Percentiles rank a stretch among this genome's conserved stretches.
These are phyloP conservation scores for Piper betle DNA, from an alignment of 164 flowering plant genomes.

Conservation along the genomic window DNA sequence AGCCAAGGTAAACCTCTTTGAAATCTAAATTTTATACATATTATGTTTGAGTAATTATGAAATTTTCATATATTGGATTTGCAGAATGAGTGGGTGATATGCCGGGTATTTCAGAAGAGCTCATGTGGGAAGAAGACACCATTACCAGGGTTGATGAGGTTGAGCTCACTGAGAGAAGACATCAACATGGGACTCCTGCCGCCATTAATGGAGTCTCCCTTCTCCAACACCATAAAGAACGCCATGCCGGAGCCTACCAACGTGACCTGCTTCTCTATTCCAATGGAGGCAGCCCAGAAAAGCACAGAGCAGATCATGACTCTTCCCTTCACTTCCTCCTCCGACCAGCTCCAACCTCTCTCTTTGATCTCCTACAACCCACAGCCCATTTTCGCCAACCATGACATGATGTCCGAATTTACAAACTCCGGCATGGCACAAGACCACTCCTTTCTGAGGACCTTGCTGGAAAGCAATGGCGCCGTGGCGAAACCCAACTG, in stretches of 20 bases:
- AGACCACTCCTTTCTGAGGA: conserved; percentile 38
- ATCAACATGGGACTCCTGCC: conserved; percentile 28
- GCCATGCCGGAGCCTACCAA: conserved; percentile 8
- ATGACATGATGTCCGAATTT: conserved; percentile 16
- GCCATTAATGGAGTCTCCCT: conserved; percentile 54
- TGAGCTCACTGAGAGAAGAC: conserved; percentile 27
- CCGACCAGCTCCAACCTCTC: conserved; percentile 2
- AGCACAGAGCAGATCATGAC: conserved; percentile 16
- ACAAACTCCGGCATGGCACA: conserved; percentile 24
- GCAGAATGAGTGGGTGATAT: conserved; percentile 98
- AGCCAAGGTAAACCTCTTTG: conserved; percentile 36
- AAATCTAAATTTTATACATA: background rate
- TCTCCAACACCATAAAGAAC: conserved; percentile 10
- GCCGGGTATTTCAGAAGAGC: conserved; percentile 78
- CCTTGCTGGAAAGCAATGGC: conserved; percentile 32
- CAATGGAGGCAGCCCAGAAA: conserved; percentile 24
- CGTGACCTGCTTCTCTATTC: conserved; percentile 34
- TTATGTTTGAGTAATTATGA: conserved; percentile 7
- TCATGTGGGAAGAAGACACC: conserved; percentile 66
- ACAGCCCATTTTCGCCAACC: conserved; percentile 22
- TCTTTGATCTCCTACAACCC: conserved; percentile 14
- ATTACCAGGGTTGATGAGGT: conserved; percentile 34
- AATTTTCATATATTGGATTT: conserved; percentile 1
- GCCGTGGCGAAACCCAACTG: conserved; percentile 22
- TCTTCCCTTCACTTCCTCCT: conserved; percentile 10